These are phyloP conservation scores for Metschnikowia vanudenii DNA, from an alignment of 805 yeast genomes.

Conservation along the genomic window DNA sequence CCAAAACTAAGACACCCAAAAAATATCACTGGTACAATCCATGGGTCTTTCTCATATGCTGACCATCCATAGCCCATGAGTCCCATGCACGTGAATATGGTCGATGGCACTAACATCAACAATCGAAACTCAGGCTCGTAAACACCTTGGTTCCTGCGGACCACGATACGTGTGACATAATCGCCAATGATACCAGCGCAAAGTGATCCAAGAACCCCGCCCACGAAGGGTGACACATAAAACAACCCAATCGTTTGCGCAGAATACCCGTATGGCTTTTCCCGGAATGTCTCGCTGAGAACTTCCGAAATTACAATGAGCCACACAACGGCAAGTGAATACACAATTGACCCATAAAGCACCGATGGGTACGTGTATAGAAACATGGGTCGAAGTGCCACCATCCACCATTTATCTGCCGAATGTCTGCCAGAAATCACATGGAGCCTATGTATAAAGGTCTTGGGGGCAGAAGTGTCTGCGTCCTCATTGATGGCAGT, in stretches of 20 bases:
- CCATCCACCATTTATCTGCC: slow-evolving; percentile 53
- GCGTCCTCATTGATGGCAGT: neutral
- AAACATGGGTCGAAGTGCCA: slow-evolving; percentile 53
- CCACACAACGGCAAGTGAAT: slow-evolving; percentile 62
- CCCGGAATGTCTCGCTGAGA: slow-evolving; percentile 48
- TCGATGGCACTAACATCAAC: slow-evolving; percentile 49
- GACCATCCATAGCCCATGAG: slow-evolving; percentile 68
- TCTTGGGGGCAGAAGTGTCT: slow-evolving; percentile 12
- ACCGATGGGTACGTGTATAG: slow-evolving; percentile 51
- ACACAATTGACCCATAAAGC: slow-evolving; percentile 49
- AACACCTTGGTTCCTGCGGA: slow-evolving; percentile 48
- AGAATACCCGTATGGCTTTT: slow-evolving; percentile 45
- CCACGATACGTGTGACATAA: slow-evolving; percentile 43
- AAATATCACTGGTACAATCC: slow-evolving; percentile 60
- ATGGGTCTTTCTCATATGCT: slow-evolving; percentile 40
- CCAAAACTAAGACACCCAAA: slow-evolving; percentile 59
- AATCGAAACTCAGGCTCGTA: slow-evolving; percentile 65
- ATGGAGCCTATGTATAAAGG: slow-evolving; percentile 33
- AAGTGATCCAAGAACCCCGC: slow-evolving; percentile 57
- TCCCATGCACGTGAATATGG: slow-evolving; percentile 48
- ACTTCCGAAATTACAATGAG: slow-evolving; percentile 59
- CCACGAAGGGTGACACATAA: slow-evolving; percentile 55
- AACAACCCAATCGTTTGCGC: slow-evolving; percentile 50
- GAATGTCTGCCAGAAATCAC: slow-evolving; percentile 51
- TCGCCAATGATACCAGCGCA: slow-evolving; percentile 53